Conservation (phyloP, 1,139 yeast genomes). For the Lipomyces yarrowii region DNA sequence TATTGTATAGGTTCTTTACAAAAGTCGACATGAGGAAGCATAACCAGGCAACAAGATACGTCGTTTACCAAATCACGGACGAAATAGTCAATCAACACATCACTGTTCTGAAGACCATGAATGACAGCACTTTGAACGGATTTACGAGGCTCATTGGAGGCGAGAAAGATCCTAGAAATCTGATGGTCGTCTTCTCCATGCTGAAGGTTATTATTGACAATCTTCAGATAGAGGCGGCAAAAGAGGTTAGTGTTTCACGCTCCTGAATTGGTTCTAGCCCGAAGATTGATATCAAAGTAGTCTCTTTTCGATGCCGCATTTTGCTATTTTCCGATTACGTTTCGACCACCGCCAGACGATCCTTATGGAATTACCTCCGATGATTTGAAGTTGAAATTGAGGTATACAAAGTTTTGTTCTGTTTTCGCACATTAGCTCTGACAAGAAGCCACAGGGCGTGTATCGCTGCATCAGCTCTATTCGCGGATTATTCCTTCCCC, state of each 20-base stretch:
- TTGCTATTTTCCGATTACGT: conserved; percentile 95
- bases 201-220: conserved; percentile 53
- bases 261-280: not conserved
- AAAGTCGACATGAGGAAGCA: conserved; percentile 38
- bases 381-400: conserved; percentile 64
- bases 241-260: conserved; percentile 32
- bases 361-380: conserved; percentile 81
- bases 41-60: conserved; percentile 66
- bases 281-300: conserved; percentile 35
- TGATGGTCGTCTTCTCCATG: conserved; percentile 68
- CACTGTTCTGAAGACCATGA: conserved; percentile 35
- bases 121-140: conserved; percentile 53
- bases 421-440: not conserved
- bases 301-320: conserved; percentile 85
- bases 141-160: conserved; percentile 75
- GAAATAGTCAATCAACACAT: conserved; percentile 42
- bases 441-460: conserved; percentile 39
- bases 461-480: conserved; percentile 63
- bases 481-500: conserved; percentile 75
- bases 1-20: conserved; percentile 42
- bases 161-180: conserved; percentile 92
- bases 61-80: conserved; percentile 57
- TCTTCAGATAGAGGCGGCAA: conserved; percentile 46
- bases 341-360: conserved; percentile 79
- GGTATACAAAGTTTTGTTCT: conserved; percentile 34